Conservation (phyloP, 164 flowering plant species). For the Santalum album region DNA sequence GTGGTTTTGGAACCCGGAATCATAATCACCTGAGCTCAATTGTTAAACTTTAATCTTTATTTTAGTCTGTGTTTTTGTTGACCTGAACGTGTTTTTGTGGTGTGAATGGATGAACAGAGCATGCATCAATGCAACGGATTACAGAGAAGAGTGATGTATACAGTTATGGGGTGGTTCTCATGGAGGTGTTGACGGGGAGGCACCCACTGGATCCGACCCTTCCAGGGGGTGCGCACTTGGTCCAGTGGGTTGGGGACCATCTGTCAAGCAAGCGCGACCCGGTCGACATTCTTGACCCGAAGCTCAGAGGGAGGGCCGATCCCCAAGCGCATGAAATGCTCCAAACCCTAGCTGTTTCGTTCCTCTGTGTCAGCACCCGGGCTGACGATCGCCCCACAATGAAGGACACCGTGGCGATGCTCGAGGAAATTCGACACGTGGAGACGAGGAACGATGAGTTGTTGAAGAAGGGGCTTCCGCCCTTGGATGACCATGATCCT, state of each 20-base stretch:
- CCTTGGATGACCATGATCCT: neutral
- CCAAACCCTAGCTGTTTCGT: constrained; percentile 72
- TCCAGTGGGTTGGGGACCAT: constrained; percentile 83
- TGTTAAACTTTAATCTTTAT: no score
- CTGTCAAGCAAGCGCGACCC: constrained; percentile 47
- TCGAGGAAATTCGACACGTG: constrained; percentile 59
- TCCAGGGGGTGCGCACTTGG: constrained; percentile 75
- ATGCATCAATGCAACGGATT: constrained; percentile 58
- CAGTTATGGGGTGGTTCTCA: constrained; percentile 80
- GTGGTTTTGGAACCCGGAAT: no score
- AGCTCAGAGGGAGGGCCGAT: constrained; percentile 66
- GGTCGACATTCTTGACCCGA: constrained; percentile 58
- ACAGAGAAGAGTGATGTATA: constrained; percentile 92
- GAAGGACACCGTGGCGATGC: constrained; percentile 92
- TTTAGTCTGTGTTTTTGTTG: no score
- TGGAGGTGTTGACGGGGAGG: constrained; percentile 89
- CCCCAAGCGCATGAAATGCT: constrained; percentile 78
- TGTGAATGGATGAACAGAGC: constrained; percentile 49
- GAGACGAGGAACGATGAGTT: constrained; percentile 38
- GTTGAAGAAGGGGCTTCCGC: constrained; percentile 21
- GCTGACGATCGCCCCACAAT: constrained; percentile 74
- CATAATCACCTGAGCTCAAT: no score
- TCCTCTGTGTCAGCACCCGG: constrained; percentile 56
- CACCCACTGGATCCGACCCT: constrained; percentile 84
- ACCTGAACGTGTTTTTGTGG: no score